Base-by-base conservation (phyloP, 2,329 filamentous ascomycete genomes). In the Penicillium sp. region DNA sequence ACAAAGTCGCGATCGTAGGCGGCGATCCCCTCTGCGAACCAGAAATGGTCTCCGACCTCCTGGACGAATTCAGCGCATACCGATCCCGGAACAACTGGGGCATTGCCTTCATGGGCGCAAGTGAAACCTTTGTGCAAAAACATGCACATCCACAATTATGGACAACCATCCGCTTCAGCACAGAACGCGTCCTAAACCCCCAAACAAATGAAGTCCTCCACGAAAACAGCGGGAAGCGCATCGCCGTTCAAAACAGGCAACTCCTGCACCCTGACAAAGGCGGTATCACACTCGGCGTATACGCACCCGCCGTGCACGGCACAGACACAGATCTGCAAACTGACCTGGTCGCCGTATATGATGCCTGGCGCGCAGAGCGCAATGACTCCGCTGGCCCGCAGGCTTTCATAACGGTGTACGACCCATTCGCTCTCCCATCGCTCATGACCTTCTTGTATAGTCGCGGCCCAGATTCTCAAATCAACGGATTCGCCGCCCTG, bases 371-470 rank as follows among this genome's bases (percentile, higher is more conserved):
- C 17, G 53, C 63, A 2, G 57, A 65, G 15, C 67, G 73, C 18
- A 75, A 74, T 49, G 32, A 58, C 2, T 56, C 61, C 3, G 33
- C 54, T 6, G 61, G 59, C 1, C 62, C 67, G 4, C 71, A 75
- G 50, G 71, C 73, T 3, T 75, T 70, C 46, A 72, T 75, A 53
- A 75, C 73, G 0, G 65, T 73, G 1, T 76, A 75, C 46, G 67
- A 76, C 37, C 71, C 67, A 1, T 75, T 75, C 48, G 63, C 69
- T 6, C 56, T 74, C 4, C 68, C 72, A 0, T 51, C 58, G 5
- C 60, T 75, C 0, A 75, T 75, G 73, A 72, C 65, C 3, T 76
- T 73, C 57, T 64, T 76, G 15, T 76, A 76, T 47, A 68, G 70
- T 1, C 65, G 63, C 20, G 63, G 60, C 8, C 52, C 63, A 1